These are phyloP conservation scores for Pseudognaphalium luteoalbum DNA, from an alignment of 129 eudicot species.

Conservation along the genomic window DNA sequence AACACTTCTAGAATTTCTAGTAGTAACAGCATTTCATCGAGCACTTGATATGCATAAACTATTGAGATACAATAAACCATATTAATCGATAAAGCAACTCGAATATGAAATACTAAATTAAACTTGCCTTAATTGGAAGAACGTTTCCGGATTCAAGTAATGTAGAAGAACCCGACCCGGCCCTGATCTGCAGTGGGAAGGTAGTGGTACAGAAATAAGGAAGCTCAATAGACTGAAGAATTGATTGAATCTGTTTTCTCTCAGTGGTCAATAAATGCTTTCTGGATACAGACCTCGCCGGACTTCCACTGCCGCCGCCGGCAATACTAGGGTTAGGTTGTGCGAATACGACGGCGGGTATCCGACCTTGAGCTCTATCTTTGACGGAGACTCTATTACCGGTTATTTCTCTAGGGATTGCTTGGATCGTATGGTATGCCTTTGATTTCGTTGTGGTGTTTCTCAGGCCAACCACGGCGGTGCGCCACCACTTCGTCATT, in stretches of 20 bases:
- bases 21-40: not conserved
- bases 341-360: constrained; percentile 83
- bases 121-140: constrained; percentile 70
- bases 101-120: not conserved
- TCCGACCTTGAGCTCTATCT: constrained; percentile 91
- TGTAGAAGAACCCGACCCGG: constrained; percentile 84
- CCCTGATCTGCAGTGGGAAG: constrained; percentile 77
- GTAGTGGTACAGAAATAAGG: constrained; percentile 78
- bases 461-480: constrained; percentile 47
- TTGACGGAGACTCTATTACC: constrained; percentile 63
- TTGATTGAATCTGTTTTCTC: constrained; percentile 69
- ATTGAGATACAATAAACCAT: not conserved
- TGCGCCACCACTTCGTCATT: constrained; percentile 73
- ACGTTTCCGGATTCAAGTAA: constrained; percentile 74
- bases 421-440: constrained; percentile 76
- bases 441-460: constrained; percentile 29
- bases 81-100: not conserved
- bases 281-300: constrained; percentile 45
- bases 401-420: constrained; percentile 70
- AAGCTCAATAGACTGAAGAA: constrained; percentile 55
- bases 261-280: constrained; percentile 75
- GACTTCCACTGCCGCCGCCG: constrained; percentile 5
- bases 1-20: not conserved
- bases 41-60: constrained; percentile 12
- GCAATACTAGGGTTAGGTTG: constrained; percentile 45